Percentiles rank a stretch among this genome's conserved stretches.
These are phyloP conservation scores for Lagenidium sp. DNA, from an alignment of 352 stramenopile species.

Conservation along the genomic window DNA sequence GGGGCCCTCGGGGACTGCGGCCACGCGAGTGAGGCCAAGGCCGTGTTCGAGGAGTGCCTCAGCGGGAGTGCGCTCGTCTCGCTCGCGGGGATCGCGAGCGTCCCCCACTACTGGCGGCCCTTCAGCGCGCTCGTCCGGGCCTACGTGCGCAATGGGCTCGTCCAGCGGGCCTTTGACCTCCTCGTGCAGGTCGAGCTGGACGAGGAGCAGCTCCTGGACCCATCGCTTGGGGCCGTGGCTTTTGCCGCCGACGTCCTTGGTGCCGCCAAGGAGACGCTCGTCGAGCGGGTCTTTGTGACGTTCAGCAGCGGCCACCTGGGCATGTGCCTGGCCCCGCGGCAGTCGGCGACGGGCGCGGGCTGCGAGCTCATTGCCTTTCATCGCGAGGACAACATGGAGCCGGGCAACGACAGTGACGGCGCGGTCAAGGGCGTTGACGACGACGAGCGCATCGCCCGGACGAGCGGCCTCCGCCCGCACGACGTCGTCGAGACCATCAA, in stretches of 20 bases:
- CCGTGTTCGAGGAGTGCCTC: constrained; percentile 40
- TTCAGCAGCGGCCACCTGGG: constrained; percentile 39
- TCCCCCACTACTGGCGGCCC: constrained; percentile 23
- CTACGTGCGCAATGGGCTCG: constrained; percentile 29
- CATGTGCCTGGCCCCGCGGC: constrained; percentile 19
- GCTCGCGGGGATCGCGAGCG: constrained; percentile 17
- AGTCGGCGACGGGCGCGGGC: constrained; percentile 2
- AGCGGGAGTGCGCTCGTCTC: constrained; percentile 16
- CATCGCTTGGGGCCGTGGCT: constrained; percentile 13
- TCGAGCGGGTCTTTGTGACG: constrained; percentile 32
- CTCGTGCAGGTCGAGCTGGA: constrained; percentile 31
- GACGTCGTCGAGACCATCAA: constrained; percentile 42
- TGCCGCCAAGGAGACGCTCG: constrained; percentile 20
- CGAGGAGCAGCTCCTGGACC: constrained; percentile 29
- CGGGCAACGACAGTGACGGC: neutral
- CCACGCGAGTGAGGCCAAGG: constrained; percentile 31
- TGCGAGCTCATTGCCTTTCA: constrained; percentile 20
- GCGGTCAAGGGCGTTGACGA: neutral
- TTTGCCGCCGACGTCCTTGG: constrained; percentile 27
- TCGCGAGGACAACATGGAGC: constrained; percentile 3
- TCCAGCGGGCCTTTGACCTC: constrained; percentile 36
- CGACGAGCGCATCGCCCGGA: neutral
- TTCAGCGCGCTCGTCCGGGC: constrained; percentile 31
- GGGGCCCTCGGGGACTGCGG: constrained; percentile 19
- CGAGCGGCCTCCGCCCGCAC: constrained; percentile 9